phyloP scores from a whole-genome alignment of 257 asterid genomes.

The Solanum sejunctum region DNA sequence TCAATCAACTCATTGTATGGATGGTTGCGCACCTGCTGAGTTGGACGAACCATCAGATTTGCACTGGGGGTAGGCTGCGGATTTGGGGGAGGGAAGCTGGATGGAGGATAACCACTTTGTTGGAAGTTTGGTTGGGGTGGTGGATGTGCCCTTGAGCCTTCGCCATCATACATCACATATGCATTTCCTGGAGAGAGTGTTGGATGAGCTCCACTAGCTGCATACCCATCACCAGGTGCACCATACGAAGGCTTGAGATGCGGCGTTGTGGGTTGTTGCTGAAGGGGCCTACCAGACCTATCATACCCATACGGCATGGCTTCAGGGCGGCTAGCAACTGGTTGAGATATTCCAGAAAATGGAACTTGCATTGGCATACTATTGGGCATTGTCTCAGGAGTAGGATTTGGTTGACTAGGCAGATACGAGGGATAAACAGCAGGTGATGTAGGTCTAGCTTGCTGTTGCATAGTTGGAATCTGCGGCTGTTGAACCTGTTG shows the following conservation, averaged over 20 bases:
- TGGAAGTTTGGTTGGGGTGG: conserved; percentile 57
- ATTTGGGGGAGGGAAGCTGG: conserved; percentile 39
- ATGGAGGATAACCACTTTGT: conserved; percentile 58
- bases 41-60: conserved; percentile 27
- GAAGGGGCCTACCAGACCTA: conserved; percentile 48
- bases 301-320: conserved; percentile 47
- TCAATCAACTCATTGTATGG: conserved; percentile 78
- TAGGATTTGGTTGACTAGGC: conserved; percentile 46
- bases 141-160: conserved; percentile 56
- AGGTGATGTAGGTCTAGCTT: conserved; percentile 52
- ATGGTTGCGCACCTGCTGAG: conserved; percentile 44
- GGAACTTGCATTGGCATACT: conserved; percentile 65
- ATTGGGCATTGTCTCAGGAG: conserved; percentile 55
- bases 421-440: conserved; percentile 45
- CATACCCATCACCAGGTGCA: conserved; percentile 54
- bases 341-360: conserved; percentile 36
- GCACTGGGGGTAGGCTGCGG: conserved; percentile 35
- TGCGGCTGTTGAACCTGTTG: conserved; percentile 38
- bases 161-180: conserved; percentile 55
- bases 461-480: conserved; percentile 36
- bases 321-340: conserved; percentile 40
- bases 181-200: conserved; percentile 50
- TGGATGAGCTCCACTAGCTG: conserved; percentile 49
- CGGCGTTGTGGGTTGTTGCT: conserved; percentile 39
- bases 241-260: conserved; percentile 45